These are phyloP conservation scores for Leishmania aethiopica DNA, from an alignment of 208 protist genomes.

Conservation along the genomic window DNA sequence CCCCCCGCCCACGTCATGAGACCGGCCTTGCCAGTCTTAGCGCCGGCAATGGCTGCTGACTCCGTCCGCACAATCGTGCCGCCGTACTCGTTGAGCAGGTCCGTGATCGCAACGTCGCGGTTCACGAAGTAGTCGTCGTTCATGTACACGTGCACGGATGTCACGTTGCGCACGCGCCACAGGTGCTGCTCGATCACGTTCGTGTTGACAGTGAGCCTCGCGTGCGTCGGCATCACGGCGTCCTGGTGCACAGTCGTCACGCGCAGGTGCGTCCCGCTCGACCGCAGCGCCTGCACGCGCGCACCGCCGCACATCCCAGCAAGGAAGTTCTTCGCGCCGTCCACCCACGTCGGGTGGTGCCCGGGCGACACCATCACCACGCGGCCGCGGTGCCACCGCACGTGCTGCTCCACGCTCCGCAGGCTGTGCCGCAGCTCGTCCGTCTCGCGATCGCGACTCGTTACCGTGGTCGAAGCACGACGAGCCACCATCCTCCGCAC, in stretches of 20 bases:
- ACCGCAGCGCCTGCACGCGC: conserved; percentile 26
- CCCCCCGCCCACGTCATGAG: conserved; percentile 14
- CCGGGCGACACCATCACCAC: conserved; percentile 96
- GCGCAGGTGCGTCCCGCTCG: conserved; percentile 45
- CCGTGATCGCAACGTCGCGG: conserved; percentile 50
- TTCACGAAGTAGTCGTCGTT: conserved; percentile 85
- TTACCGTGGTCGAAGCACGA: background rate
- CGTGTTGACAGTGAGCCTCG: conserved; percentile 51
- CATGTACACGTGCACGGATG: conserved; percentile 62
- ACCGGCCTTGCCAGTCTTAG: conserved; percentile 2
- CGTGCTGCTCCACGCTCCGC: conserved; percentile 92
- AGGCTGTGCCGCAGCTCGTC: conserved; percentile 95
- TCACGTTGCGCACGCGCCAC: conserved; percentile 55
- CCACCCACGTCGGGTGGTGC: conserved; percentile 92
- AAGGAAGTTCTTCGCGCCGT: conserved; percentile 68
- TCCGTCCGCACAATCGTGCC: conserved; percentile 64
- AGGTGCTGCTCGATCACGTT: conserved; percentile 65
- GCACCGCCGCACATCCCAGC: conserved; percentile 29
- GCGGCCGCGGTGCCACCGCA: conserved; percentile 85
- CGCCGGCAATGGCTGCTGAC: conserved; percentile 5
- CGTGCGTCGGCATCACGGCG: conserved; percentile 59
- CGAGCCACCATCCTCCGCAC: conserved; percentile 13
- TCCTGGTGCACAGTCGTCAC: conserved; percentile 74
- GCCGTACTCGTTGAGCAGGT: conserved; percentile 66
- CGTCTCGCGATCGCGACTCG: conserved; percentile 61